These are phyloP conservation scores for Trypanosoma avium DNA, from an alignment of 208 protist genomes.

Conservation along the genomic window DNA sequence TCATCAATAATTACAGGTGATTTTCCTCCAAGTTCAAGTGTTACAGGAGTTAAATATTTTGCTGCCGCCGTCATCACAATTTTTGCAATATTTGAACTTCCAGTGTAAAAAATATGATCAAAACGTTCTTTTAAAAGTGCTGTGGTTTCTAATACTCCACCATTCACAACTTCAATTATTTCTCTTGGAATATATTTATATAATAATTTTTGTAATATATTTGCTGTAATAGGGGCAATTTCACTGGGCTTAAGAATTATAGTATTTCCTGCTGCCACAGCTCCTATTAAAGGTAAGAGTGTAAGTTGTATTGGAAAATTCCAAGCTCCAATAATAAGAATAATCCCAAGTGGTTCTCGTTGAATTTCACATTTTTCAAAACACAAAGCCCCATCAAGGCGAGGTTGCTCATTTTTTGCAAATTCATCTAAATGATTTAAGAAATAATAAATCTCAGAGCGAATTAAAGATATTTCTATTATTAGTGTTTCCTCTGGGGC, in stretches of 20 bases:
- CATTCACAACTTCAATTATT: conserved; percentile 54
- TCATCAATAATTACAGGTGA: conserved; percentile 86
- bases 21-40: conserved; percentile 95
- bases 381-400: conserved; percentile 26
- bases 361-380: conserved; percentile 33
- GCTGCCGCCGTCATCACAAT: conserved; percentile 84
- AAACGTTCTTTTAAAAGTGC: conserved; percentile 72
- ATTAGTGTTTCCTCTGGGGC: conserved; percentile 20
- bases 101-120: conserved; percentile 95
- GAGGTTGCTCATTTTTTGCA: conserved; percentile 32
- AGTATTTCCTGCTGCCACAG: conserved; percentile 89
- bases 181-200: conserved; percentile 64
- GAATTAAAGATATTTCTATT: conserved; percentile 31
- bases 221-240: conserved; percentile 38
- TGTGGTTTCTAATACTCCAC: conserved; percentile 61
- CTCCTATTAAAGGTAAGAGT: conserved; percentile 71
- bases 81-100: conserved; percentile 54
- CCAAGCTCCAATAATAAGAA: conserved; percentile 91
- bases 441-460: conserved; percentile 30
- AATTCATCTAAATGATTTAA: conserved; percentile 40
- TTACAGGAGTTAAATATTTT: conserved; percentile 89
- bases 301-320: conserved; percentile 91
- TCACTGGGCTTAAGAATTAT: conserved; percentile 91
- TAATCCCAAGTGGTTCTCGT: conserved; percentile 78
- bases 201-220: conserved; percentile 58